phyloP scores from a whole-genome alignment of 805 yeast species.

The Lipomyces kockii region DNA sequence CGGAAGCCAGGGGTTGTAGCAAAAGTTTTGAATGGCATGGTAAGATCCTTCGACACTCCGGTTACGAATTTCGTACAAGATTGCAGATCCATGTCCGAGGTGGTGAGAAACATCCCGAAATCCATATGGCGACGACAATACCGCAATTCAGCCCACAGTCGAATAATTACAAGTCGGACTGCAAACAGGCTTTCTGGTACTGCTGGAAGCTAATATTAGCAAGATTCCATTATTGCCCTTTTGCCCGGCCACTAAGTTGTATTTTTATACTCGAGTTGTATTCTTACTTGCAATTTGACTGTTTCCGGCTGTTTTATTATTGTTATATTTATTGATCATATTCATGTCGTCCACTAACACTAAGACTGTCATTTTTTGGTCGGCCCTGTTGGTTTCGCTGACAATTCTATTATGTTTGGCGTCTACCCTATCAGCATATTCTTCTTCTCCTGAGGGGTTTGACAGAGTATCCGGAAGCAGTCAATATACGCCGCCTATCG shows the following conservation, averaged over 20 bases:
- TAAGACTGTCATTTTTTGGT: background rate
- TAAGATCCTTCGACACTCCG: too few species aligned
- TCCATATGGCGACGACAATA: too few species aligned
- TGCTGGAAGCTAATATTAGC: background rate
- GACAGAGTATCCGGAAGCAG: background rate
- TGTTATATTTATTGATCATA: background rate
- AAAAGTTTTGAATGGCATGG: too few species aligned
- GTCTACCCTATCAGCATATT: background rate
- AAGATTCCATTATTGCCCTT: background rate
- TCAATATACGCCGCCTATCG: background rate
- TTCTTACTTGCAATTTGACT: background rate
- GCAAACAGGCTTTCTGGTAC: too few species aligned
- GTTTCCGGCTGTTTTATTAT: background rate
- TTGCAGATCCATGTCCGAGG: too few species aligned
- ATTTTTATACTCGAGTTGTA: background rate
- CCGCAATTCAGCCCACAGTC: too few species aligned
- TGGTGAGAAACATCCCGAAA: too few species aligned
- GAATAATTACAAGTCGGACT: too few species aligned
- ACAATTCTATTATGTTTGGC: constrained; percentile 1
- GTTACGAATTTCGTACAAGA: too few species aligned
- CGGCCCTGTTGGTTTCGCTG: background rate
- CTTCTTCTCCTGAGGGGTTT: background rate
- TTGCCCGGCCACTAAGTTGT: background rate
- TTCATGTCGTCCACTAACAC: background rate
- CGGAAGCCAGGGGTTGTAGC: too few species aligned